phyloP scores from a whole-genome alignment of 768 basidiomycete genomes.

The Mycena olivaceomarginata region DNA sequence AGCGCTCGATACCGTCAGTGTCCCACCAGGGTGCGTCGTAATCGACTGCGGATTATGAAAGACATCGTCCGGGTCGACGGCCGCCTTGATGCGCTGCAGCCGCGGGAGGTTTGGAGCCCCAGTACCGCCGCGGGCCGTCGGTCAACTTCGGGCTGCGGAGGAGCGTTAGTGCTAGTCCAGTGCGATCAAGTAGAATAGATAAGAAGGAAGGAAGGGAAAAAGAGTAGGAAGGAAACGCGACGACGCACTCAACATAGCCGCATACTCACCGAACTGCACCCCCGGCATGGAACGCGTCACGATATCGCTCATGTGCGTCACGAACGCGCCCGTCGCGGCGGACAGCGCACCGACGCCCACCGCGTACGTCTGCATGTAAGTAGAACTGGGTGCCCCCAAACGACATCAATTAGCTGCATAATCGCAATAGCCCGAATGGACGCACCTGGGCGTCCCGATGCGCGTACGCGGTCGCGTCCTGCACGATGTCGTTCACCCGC shows the following conservation, averaged over 20 bases:
- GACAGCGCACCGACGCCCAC: conserved; percentile 34
- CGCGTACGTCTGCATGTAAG: conserved; percentile 45
- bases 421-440: too few species aligned
- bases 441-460: conserved; percentile 41
- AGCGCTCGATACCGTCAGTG: too few species aligned
- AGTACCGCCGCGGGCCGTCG: conserved; percentile 41
- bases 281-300: conserved; percentile 41
- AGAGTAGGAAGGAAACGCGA: background rate
- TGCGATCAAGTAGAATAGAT: background rate
- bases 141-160: conserved; percentile 37
- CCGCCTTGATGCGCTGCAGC: conserved; percentile 38
- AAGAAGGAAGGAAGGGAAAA: background rate
- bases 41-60: conserved; percentile 45
- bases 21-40: background rate
- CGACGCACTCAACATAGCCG: conserved; percentile 44
- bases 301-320: conserved; percentile 32
- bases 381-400: conserved; percentile 35
- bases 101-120: conserved; percentile 43
- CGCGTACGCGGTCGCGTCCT: conserved; percentile 42
- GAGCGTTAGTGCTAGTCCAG: background rate
- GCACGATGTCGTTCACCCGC: conserved; percentile 42
- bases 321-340: conserved; percentile 31
- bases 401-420: too few species aligned
- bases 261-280: conserved; percentile 41
- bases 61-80: conserved; percentile 37